These are phyloP conservation scores for Polygonum maritimum DNA, from an alignment of 148 eudicot genomes.

Conservation along the genomic window DNA sequence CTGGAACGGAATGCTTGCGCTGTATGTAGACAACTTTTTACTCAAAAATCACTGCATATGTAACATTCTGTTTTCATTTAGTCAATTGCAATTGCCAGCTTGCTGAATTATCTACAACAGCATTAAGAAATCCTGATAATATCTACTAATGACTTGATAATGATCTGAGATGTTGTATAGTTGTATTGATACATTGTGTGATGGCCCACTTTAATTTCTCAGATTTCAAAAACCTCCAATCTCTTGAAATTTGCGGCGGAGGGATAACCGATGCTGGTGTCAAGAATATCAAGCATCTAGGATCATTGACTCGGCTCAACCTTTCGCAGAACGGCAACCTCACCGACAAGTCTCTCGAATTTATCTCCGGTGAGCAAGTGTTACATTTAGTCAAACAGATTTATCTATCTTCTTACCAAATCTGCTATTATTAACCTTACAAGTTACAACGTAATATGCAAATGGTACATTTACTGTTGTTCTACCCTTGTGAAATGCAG, in stretches of 20 bases:
- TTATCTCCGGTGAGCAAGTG: constrained; percentile 47
- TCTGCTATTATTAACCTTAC: no score
- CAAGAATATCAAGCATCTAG: constrained; percentile 77
- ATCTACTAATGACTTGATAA: neutral
- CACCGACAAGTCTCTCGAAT: constrained; percentile 74
- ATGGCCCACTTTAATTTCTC: neutral
- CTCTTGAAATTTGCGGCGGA: constrained; percentile 91
- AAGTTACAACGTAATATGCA: no score
- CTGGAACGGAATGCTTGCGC: constrained; percentile 15
- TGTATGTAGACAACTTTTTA: constrained; percentile 5
- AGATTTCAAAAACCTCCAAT: constrained; percentile 73
- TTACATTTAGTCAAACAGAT: no score
- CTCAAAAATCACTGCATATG: neutral
- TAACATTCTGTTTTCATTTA: neutral
- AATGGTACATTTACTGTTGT: neutral
- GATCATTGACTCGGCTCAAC: constrained; percentile 66
- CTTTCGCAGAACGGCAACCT: constrained; percentile 71
- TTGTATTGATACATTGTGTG: neutral
- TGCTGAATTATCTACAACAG: neutral
- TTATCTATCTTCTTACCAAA: no score
- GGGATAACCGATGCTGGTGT: constrained; percentile 90
- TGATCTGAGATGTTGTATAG: neutral
- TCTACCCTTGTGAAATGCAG: constrained; percentile 21
- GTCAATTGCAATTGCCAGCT: neutral
- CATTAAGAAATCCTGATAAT: neutral